Evolutionary conservation across 768 basidiomycete species (phyloP).

Genomic region (Tulasnella sp.): DNA sequence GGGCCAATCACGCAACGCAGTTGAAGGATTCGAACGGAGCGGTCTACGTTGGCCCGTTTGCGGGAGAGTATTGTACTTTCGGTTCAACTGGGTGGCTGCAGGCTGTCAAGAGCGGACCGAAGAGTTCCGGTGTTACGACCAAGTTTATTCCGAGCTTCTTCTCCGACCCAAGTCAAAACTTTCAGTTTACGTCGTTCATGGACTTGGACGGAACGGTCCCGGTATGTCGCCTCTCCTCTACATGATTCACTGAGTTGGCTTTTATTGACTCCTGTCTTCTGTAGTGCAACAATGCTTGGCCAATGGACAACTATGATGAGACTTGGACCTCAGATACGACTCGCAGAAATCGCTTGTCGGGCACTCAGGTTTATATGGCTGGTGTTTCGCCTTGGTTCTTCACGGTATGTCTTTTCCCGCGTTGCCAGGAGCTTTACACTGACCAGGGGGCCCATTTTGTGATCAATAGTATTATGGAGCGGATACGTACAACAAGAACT

Average conservation of each 20-base stretch:
- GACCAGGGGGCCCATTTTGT: too few species aligned
- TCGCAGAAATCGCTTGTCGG: constrained; percentile 22
- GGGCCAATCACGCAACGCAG: constrained; percentile 26
- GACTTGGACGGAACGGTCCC: constrained; percentile 22
- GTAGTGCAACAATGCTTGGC: constrained; percentile 82
- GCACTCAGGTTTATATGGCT: constrained; percentile 38
- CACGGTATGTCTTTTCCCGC: constrained; percentile 41
- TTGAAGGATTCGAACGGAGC: constrained; percentile 27
- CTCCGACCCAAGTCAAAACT: constrained; percentile 25
- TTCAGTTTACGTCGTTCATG: constrained; percentile 18
- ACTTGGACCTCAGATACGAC: constrained; percentile 44
- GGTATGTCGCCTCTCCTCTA: constrained; percentile 8
- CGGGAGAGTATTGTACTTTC: constrained; percentile 61
- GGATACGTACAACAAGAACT: constrained; percentile 64
- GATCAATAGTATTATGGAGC: constrained; percentile 47
- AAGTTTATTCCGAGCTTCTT: constrained; percentile 31
- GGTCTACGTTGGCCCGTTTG: constrained; percentile 31
- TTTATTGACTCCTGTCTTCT: too few species aligned
- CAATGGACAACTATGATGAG: constrained; percentile 34
- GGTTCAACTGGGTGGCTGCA: constrained; percentile 57
- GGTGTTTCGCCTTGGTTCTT: constrained; percentile 72
- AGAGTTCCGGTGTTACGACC: constrained; percentile 23
- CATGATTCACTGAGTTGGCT: constrained; percentile 23
- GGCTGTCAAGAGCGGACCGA: constrained; percentile 39
- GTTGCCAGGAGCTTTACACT: neutral